These are phyloP conservation scores for Scheffersomyces insectosa DNA, from an alignment of 1,139 yeast species.

Conservation along the genomic window DNA sequence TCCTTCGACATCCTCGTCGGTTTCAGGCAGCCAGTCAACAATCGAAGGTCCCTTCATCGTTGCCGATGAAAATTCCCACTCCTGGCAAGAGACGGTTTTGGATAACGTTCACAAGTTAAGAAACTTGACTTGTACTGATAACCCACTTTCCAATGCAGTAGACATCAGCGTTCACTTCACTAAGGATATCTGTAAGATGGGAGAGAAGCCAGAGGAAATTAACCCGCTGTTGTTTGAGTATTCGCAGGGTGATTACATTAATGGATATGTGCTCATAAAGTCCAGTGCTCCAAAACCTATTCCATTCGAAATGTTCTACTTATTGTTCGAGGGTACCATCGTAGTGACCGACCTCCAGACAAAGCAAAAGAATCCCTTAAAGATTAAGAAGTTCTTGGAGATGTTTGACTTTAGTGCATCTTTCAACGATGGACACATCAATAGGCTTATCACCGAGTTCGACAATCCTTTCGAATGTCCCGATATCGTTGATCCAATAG, in stretches of 20 bases:
- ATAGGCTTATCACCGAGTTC: slow-evolving; percentile 32
- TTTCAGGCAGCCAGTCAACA: not conserved
- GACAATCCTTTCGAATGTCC: slow-evolving; percentile 18
- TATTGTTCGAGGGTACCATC: slow-evolving; percentile 41
- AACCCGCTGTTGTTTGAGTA: slow-evolving; percentile 39
- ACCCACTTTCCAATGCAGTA: slow-evolving; percentile 26
- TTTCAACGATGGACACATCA: slow-evolving; percentile 33
- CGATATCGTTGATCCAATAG: slow-evolving; percentile 25
- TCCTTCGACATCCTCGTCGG: not conserved
- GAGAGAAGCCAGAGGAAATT: slow-evolving; percentile 23
- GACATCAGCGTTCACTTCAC: slow-evolving; percentile 35
- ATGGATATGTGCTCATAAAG: slow-evolving; percentile 36
- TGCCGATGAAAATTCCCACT: slow-evolving; percentile 34
- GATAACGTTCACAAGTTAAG: slow-evolving; percentile 39
- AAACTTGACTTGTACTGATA: slow-evolving; percentile 32
- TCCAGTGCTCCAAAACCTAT: slow-evolving; percentile 28
- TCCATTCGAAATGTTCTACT: slow-evolving; percentile 44
- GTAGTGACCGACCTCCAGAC: slow-evolving; percentile 15
- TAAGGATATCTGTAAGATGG: slow-evolving; percentile 33
- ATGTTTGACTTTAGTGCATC: slow-evolving; percentile 48
- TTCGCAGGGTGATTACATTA: slow-evolving; percentile 41
- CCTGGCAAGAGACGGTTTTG: slow-evolving; percentile 41
- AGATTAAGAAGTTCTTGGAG: slow-evolving; percentile 32
- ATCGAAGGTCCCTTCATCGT: slow-evolving; percentile 15
- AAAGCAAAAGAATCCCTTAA: slow-evolving; percentile 14